Conservation (phyloP, 2,329 filamentous ascomycete species). For the Nemania serpens region DNA sequence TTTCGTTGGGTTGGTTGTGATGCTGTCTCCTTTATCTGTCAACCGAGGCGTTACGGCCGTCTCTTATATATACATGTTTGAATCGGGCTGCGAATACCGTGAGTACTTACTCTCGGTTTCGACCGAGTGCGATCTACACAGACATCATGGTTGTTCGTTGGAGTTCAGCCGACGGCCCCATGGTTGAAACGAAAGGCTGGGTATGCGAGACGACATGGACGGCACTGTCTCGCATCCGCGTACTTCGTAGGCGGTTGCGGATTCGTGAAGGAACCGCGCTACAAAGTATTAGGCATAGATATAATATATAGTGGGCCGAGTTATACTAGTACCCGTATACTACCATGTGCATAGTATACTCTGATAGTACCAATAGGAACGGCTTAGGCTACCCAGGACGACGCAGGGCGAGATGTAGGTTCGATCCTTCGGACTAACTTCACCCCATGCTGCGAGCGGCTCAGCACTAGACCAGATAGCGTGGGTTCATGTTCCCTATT, state of each 20-base stretch:
- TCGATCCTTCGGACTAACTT: no score
- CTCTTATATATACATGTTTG: slow-evolving; percentile 9
- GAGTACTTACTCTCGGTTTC: not conserved
- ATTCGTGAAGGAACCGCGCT: not conserved
- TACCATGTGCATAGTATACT: no score
- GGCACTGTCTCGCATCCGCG: not conserved
- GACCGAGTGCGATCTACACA: not conserved
- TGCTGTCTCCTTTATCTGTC: not conserved
- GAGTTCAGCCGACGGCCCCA: slow-evolving; percentile 2
- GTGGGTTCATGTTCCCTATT: no score
- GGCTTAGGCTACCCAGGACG: no score
- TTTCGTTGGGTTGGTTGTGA: not conserved
- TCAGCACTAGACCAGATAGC: no score
- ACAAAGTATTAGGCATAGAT: not conserved
- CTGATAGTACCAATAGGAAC: no score
- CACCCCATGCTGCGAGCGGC: no score
- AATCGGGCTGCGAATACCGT: not conserved
- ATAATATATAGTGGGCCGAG: not conserved
- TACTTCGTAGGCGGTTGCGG: not conserved
- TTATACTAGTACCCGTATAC: not conserved
- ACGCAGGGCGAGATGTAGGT: no score
- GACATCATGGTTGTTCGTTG: not conserved
- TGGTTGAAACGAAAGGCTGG: not conserved
- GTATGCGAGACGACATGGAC: not conserved
- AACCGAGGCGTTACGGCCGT: not conserved